Evolutionary conservation across 352 stramenopile species (phyloP).

Genomic region (Elongisporangium anandrum): DNA sequence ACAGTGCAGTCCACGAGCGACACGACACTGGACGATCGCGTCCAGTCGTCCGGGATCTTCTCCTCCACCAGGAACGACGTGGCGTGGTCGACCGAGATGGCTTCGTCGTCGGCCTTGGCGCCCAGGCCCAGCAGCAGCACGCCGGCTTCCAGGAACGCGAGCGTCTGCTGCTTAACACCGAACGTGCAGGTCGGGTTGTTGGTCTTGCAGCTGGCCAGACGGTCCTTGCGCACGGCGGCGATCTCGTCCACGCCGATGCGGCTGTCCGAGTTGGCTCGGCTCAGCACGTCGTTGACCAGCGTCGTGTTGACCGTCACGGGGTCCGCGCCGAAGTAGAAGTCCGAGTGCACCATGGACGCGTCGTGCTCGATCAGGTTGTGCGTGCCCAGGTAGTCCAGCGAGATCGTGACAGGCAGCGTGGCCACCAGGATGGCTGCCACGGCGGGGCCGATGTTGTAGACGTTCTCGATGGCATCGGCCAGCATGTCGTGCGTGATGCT

Average conservation of each 20-base stretch:
- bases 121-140: conserved; percentile 18
- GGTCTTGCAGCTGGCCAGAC: conserved; percentile 18
- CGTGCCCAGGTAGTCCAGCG: conserved; percentile 31
- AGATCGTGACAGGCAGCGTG: conserved; percentile 17
- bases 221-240: conserved; percentile 14
- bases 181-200: conserved; percentile 23
- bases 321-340: conserved; percentile 27
- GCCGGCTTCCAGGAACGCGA: conserved; percentile 19
- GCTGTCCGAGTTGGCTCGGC: conserved; percentile 13
- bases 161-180: conserved; percentile 12
- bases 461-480: conserved; percentile 14
- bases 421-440: conserved; percentile 18
- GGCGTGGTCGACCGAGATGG: conserved; percentile 21
- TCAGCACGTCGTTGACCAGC: conserved; percentile 23
- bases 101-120: conserved; percentile 9
- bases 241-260: conserved; percentile 19
- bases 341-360: conserved; percentile 33
- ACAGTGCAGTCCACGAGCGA: conserved; percentile 10
- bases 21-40: conserved; percentile 7
- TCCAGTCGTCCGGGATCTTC: conserved; percentile 23
- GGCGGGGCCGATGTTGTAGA: conserved; percentile 26
- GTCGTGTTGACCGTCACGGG: conserved; percentile 17
- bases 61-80: conserved; percentile 28
- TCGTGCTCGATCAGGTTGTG: conserved; percentile 50
- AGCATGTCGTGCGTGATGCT: conserved; percentile 25